Percentiles rank a stretch among this genome's conserved stretches.
Evolutionary conservation across 2,329 filamentous ascomycete genomes (phyloP).

Genomic region (Fusarium udum): DNA sequence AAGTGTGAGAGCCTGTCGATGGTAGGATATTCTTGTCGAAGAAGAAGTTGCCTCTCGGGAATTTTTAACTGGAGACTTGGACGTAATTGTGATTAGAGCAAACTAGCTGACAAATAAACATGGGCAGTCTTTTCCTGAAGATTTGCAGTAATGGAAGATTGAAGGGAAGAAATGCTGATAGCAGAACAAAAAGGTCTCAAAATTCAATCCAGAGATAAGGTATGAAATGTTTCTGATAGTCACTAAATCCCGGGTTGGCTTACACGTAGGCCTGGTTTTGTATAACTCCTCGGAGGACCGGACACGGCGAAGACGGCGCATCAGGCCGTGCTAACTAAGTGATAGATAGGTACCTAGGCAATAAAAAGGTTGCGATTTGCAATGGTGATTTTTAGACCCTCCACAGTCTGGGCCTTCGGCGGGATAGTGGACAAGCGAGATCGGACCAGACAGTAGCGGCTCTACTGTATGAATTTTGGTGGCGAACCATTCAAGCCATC

Average conservation of each 20-base stretch:
- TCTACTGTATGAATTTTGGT: not conserved
- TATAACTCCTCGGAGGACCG: conserved; percentile 38
- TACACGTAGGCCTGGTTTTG: conserved; percentile 9
- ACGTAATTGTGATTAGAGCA: not conserved
- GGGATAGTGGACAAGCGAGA: conserved; percentile 27
- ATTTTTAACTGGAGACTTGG: conserved; percentile 15
- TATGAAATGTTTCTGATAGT: not conserved
- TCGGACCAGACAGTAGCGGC: conserved; percentile 25
- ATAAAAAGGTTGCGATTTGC: conserved; percentile 48
- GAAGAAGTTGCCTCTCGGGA: conserved; percentile 9
- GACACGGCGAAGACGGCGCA: conserved; percentile 22
- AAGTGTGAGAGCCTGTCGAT: conserved; percentile 10
- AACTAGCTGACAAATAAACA: conserved; percentile 40
- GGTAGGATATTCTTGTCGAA: conserved; percentile 2
- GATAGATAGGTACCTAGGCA: conserved; percentile 31
- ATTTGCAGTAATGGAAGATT: not conserved
- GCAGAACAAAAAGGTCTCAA: not conserved
- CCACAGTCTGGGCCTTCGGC: not conserved
- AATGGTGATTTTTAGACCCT: conserved; percentile 37
- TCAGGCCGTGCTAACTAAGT: conserved; percentile 15
- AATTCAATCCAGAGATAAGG: conserved; percentile 5
- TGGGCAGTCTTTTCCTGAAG: conserved; percentile 4
- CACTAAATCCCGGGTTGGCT: not conserved
- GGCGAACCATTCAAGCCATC: not conserved
- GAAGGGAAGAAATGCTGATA: not conserved